Evolutionary conservation across 208 protist genomes (phyloP), one percentile per base, ranked within the genome.

Genomic region (Strigomonas culicis): DNA sequence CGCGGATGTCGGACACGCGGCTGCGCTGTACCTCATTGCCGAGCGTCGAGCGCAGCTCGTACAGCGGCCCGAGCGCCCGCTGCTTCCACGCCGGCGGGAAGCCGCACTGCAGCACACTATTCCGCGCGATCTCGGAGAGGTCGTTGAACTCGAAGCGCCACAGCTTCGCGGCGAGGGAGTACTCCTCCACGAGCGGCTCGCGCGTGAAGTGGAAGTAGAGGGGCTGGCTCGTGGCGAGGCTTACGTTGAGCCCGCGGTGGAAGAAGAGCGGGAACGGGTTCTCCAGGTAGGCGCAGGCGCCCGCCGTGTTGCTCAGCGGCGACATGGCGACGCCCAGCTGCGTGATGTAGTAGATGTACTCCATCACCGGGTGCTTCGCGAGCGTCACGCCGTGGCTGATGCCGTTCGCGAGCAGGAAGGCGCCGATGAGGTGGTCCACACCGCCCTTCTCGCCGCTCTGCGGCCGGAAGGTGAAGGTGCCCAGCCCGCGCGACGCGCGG

Each of bases 151-250:
- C 92, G n/a, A 99, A 82, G 66, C 97, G 80, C 92, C 94, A 99
- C 53, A 99, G 75, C 79, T 99, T 98, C n/a, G 95, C 87, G 0
- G 98, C 97, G 61, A 99, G 96, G 60, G 84, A 90, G 77, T 99
- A 99, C 80, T 99, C 99, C 77, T 99, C 98, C 41, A 99, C 93
- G 4, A 99, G 84, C 7, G 99, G 98, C 76, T 99, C 98, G 32
- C 87, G 77, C 21, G 92, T 97, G 68, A 95, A 94, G 77, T 97
- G 92, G 59, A 94, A 97, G 79, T 95, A 94, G 22, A 99, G 82
- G 17, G 98, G 98, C 74, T 99, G 89, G 72, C 99, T 99, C 2
- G 98, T 99, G 0, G 97, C 97, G 17, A 99, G 85, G 41, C 93
- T 98, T 4, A 99, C 97, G 66, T 99, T 98, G 31, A 99, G 75